These are phyloP conservation scores for Daldinia eschscholtzii DNA, from an alignment of 2,329 filamentous ascomycete genomes.

Conservation along the genomic window DNA sequence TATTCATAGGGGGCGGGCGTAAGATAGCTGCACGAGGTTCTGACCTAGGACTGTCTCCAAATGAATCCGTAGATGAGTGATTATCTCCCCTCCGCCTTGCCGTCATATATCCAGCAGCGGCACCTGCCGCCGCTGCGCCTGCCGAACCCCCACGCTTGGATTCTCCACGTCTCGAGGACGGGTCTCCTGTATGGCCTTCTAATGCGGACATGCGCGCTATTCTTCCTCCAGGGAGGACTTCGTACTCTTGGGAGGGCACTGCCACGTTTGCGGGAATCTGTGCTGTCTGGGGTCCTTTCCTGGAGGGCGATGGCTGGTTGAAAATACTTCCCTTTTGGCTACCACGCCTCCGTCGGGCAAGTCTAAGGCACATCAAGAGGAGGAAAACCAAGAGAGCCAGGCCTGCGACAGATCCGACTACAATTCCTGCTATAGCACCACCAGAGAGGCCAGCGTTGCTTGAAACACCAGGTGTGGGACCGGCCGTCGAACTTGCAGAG, in stretches of 20 bases:
- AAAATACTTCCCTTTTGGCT: conserved; percentile 81
- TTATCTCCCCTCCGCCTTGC: conserved; percentile 63
- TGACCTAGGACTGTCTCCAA: conserved; percentile 78
- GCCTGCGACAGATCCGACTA: conserved; percentile 82
- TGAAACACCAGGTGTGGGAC: conserved; percentile 49
- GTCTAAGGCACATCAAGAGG: conserved; percentile 74
- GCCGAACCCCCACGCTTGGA: conserved; percentile 62
- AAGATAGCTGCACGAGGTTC: conserved; percentile 69
- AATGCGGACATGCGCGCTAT: conserved; percentile 97
- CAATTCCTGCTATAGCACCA: conserved; percentile 92
- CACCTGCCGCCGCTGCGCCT: conserved; percentile 61
- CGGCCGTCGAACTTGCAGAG: conserved; percentile 59
- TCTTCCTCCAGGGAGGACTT: conserved; percentile 85
- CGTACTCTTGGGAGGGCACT: conserved; percentile 67
- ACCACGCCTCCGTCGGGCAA: conserved; percentile 63
- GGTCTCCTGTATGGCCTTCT: conserved; percentile 77
- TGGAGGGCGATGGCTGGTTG: conserved; percentile 87
- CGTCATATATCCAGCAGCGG: conserved; percentile 62
- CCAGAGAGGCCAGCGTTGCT: conserved; percentile 70
- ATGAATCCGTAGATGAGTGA: conserved; percentile 79
- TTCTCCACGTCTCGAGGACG: conserved; percentile 66
- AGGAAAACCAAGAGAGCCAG: conserved; percentile 76
- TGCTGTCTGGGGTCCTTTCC: conserved; percentile 61
- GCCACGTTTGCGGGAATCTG: conserved; percentile 52
- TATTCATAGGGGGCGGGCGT: conserved; percentile 68